Conservation (phyloP, 805 yeast species). For the Candida chauliodis region DNA sequence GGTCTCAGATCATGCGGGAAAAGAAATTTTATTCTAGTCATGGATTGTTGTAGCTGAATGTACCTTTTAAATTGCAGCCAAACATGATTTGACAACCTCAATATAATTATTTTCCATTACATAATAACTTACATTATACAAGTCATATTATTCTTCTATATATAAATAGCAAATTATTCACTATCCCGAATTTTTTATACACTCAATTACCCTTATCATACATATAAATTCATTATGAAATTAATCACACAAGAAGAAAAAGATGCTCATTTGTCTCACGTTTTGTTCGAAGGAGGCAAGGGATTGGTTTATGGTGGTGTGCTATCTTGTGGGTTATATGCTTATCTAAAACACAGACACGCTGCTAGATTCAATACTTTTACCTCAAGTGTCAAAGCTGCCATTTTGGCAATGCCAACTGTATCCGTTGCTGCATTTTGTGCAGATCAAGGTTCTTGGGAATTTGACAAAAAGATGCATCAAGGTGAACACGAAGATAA, state of each 20-base stretch:
- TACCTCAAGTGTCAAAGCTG: constrained; percentile 37
- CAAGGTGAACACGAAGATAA: constrained; percentile 23
- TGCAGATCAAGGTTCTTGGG: constrained; percentile 45
- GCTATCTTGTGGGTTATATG: constrained; percentile 28
- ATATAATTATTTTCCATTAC: too few relatives aligned
- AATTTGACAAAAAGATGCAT: constrained; percentile 38
- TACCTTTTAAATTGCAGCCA: too few relatives aligned
- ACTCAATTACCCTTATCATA: background rate
- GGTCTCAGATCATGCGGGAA: too few relatives aligned
- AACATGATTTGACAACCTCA: too few relatives aligned
- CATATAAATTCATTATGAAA: constrained; percentile 24
- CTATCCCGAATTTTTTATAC: background rate
- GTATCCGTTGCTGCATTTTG: constrained; percentile 34
- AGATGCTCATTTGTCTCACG: constrained; percentile 35
- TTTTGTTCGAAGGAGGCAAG: constrained; percentile 34
- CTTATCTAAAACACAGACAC: constrained; percentile 30
- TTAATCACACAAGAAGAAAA: constrained; percentile 34
- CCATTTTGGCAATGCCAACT: constrained; percentile 38
- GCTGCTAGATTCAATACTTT: constrained; percentile 31
- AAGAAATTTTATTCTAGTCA: too few relatives aligned
- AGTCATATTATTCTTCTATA: too few relatives aligned
- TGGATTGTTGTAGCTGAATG: too few relatives aligned
- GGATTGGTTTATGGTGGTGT: constrained; percentile 36
- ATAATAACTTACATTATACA: too few relatives aligned
- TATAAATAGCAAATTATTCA: background rate